A percentile compares a stretch with the other conserved stretches of the same genome.
phyloP scores from a whole-genome alignment of 2,329 filamentous ascomycete genomes.

The Ciborinia camelliae region DNA sequence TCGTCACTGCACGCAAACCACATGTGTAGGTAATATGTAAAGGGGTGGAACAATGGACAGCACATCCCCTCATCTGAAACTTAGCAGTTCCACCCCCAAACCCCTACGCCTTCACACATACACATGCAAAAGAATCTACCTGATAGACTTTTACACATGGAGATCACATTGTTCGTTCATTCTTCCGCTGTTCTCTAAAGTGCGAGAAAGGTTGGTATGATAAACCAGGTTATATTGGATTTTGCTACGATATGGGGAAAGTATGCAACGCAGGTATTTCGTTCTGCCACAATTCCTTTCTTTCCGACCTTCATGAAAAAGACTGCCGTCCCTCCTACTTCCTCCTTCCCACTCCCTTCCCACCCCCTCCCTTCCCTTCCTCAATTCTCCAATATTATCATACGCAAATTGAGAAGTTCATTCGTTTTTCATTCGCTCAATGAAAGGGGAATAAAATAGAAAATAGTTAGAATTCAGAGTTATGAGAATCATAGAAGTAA shows the following conservation, averaged over 20 bases:
- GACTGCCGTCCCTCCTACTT: neutral
- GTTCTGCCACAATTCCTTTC: neutral
- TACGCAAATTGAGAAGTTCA: constrained; percentile 1
- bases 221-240: constrained; percentile 6
- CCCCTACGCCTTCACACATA: neutral
- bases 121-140: neutral
- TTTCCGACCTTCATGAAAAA: neutral
- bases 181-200: neutral
- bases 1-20: no score
- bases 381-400: constrained; percentile 11
- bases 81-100: neutral
- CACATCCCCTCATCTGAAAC: no score
- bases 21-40: no score
- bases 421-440: constrained; percentile 14
- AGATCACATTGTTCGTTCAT: neutral
- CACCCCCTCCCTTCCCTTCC: constrained; percentile 7
- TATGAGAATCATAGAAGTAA: constrained; percentile 16
- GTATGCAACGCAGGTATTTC: neutral
- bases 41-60: no score
- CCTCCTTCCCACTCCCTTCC: neutral
- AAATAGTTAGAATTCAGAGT: constrained; percentile 17
- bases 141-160: neutral
- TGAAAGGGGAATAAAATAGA: constrained; percentile 1
- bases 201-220: neutral
- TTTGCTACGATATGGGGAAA: neutral